Evolutionary conservation across 352 stramenopile species (phyloP), one percentile per base, ranked within the genome.

Genomic region (Albugo candida): DNA sequence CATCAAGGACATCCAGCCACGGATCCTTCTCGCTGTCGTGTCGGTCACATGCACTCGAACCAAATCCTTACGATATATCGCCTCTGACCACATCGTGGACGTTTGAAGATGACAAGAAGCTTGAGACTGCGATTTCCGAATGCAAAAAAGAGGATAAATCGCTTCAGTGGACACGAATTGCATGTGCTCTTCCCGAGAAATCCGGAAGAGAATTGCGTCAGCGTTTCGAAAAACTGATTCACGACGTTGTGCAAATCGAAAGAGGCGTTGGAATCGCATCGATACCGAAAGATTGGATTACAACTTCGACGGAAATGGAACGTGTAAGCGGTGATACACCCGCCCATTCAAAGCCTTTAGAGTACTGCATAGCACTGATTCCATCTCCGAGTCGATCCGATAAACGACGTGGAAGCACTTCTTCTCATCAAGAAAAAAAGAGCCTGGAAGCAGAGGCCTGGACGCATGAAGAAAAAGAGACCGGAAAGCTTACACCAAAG

Each of bases 151-250:
- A 53, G 42, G 17, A 31, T 8, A 78, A 70, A 31, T 64, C 75
- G n/a, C 84, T 83, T 49, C 70, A 71, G 39, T 92, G 79, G 79
- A 55, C 63, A 11, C 83, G 83, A 56, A 86, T 92, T 36, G 76
- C 79, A 2, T 60, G 63, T 10, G 47, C 48, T 4, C 46, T 92
- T 16, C 76, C 76, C 0, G 76, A 72, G 2, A 88, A 84, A 50
- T 82, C 65, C 8, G 70, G 56, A 11, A 83, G 81, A 42, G 79
- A 92, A 20, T 72, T 83, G 27, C 64, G 64, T 20, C 54, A 55
- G 31, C 64, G 74, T 21, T 92, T 84, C 49, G 70, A 92, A 41
- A 66, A 81, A 45, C 72, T 92, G 45, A 54, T 92, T 27, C 62
- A 67, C 21, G 79, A 92, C 57, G 42, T 92, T 36, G 58, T 61